Evolutionary conservation across 208 protist species (phyloP).

Genomic region (Trypanosoma cruzi): DNA sequence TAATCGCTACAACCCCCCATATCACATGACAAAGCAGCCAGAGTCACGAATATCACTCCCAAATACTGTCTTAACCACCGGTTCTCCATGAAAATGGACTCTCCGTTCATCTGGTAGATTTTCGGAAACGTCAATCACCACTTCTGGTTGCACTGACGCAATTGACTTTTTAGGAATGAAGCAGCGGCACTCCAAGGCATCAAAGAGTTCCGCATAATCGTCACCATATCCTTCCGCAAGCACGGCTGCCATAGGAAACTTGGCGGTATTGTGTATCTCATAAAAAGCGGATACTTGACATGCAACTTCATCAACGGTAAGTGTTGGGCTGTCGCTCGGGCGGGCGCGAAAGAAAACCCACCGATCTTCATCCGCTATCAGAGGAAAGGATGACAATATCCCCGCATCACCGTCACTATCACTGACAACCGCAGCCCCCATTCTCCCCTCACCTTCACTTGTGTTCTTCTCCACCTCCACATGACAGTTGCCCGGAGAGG

Average conservation of each 20-base stretch:
- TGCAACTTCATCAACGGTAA: slow-evolving; percentile 16
- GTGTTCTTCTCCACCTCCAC: background rate
- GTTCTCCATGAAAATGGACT: too few species aligned
- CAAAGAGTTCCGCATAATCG: slow-evolving; percentile 25
- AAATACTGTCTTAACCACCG: background rate
- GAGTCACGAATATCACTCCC: background rate
- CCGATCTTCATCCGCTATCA: slow-evolving; percentile 15
- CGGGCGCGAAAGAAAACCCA: slow-evolving; percentile 26
- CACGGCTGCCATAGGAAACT: slow-evolving; percentile 1
- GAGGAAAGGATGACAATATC: background rate
- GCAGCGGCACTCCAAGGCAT: slow-evolving; percentile 23
- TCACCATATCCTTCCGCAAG: slow-evolving; percentile 18
- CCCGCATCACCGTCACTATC: background rate
- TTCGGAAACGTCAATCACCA: background rate
- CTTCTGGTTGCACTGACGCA: background rate
- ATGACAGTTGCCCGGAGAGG: too few species aligned
- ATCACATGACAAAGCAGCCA: background rate
- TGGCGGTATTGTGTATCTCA: slow-evolving; percentile 14
- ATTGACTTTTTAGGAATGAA: slow-evolving; percentile 1
- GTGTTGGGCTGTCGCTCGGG: slow-evolving; percentile 7
- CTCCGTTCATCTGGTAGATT: too few species aligned
- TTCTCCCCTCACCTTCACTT: background rate
- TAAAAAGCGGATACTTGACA: slow-evolving; percentile 19
- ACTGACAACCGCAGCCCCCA: background rate
- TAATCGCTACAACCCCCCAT: too few species aligned